Evolutionary conservation across 202 grass and related monocot genomes (phyloP).

Genomic region (Eragrostis tef): DNA sequence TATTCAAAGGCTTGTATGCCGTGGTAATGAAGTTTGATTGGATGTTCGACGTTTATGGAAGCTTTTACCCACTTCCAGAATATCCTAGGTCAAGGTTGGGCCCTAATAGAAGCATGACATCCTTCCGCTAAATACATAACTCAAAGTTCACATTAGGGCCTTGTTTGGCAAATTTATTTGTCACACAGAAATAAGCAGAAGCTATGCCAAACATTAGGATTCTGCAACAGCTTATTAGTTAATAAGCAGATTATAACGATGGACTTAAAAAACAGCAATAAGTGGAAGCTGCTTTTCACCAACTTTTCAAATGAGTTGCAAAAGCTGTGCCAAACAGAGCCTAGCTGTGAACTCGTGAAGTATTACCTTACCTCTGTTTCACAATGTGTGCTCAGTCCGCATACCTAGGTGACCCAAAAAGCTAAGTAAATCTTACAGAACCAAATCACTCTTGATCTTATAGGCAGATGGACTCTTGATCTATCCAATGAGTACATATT

Average conservation of each 20-base stretch:
- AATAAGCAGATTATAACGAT: too few species aligned
- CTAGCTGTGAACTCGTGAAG: not conserved
- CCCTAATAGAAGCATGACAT: not conserved
- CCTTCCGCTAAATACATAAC: too few species aligned
- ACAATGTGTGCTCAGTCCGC: not conserved
- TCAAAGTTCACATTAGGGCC: too few species aligned
- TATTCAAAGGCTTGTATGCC: not conserved
- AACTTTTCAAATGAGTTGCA: too few species aligned
- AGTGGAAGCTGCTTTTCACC: not conserved
- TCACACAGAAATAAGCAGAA: too few species aligned
- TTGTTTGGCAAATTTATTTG: too few species aligned
- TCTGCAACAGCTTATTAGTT: too few species aligned
- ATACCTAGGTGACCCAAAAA: not conserved
- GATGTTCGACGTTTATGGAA: slow-evolving; percentile 11
- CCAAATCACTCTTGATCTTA: not conserved
- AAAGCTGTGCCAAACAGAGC: too few species aligned
- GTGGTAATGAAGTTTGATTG: not conserved
- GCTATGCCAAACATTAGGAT: too few species aligned
- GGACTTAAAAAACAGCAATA: not conserved
- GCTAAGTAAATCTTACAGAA: not conserved
- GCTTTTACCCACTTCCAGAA: not conserved
- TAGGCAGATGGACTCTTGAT: not conserved
- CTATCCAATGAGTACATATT: not conserved
- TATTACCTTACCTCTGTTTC: not conserved
- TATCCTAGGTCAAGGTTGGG: not conserved